Conservation (phyloP, 108 stramenopile species). For the Nitzschia sp. region DNA sequence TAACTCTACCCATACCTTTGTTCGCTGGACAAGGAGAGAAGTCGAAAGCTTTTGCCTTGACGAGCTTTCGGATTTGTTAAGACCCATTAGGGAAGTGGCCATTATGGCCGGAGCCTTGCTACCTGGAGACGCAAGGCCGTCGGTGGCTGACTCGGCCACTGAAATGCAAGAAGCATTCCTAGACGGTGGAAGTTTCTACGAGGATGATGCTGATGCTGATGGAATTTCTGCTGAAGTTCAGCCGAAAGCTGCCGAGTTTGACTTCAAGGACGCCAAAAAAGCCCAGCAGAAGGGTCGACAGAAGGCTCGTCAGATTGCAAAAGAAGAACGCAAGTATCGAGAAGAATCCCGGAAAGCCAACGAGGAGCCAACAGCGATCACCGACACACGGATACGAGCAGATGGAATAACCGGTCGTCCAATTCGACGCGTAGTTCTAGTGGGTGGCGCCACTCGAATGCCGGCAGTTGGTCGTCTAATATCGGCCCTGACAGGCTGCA, state of each 20-base stretch:
- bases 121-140: slow-evolving; percentile 80
- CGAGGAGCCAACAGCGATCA: slow-evolving; percentile 36
- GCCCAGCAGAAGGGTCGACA: slow-evolving; percentile 77
- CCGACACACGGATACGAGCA: not conserved
- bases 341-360: slow-evolving; percentile 59
- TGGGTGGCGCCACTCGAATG: slow-evolving; percentile 90
- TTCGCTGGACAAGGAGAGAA: slow-evolving; percentile 47
- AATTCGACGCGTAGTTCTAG: slow-evolving; percentile 79
- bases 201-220: slow-evolving; percentile 27
- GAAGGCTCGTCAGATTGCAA: slow-evolving; percentile 61
- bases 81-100: slow-evolving; percentile 83
- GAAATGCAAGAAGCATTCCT: slow-evolving; percentile 52
- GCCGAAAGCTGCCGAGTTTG: slow-evolving; percentile 34
- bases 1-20: slow-evolving; percentile 39
- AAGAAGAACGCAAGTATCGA: slow-evolving; percentile 64
- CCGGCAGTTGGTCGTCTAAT: slow-evolving; percentile 79
- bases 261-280: slow-evolving; percentile 65
- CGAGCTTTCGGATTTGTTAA: slow-evolving; percentile 65
- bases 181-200: slow-evolving; percentile 51
- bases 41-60: slow-evolving; percentile 63
- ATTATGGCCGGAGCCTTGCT: slow-evolving; percentile 80
- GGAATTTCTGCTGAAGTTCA: slow-evolving; percentile 17
- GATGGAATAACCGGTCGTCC: slow-evolving; percentile 84
- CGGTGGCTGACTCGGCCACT: slow-evolving; percentile 60
- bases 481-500: slow-evolving; percentile 66